Base-by-base conservation (phyloP, 139 green algal species). In the Chlamydomonas sp. region DNA sequence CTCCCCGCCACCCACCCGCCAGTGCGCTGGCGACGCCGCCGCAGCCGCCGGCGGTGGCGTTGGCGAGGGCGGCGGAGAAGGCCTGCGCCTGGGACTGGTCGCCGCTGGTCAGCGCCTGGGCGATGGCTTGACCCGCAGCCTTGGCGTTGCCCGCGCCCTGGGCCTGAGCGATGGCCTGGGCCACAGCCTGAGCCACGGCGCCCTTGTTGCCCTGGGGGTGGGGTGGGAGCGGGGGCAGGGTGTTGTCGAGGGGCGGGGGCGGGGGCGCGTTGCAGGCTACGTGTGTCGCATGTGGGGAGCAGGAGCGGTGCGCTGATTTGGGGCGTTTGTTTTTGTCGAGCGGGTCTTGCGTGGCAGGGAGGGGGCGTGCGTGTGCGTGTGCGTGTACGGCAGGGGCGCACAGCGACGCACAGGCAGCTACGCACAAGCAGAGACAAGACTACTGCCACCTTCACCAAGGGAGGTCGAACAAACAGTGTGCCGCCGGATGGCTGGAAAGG, bases 1-100 rank as follows among this genome's bases (percentile, higher is more conserved):
- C 67, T 14, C 9, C 49, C 31, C 18, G 59, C 72, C 68, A 59
- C 86, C 6, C 80, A 87, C 79, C 66, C 2, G 89, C 81, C 18
- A 92, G 77, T 7, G 84, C 85, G 61, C 90, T 84, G 16, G 68
- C 59, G 18, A 92, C 89, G 6, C 60, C 81, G 49, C 89, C 89
- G 71, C 89, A 92, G 81, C 89, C 89, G 31, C 63, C 63, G 49
- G 71, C 72, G 1, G 78, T 74, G 1, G 89, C 89, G 60, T 84
- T 63, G 5, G 86, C 83, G 5, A 91, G 74, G 0, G 90, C 90
- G 8, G 86, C 63, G 6, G 90, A 69, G 68, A 85, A 84, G 2
- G 90, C 90, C 3, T 0, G 17, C 1, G 75, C 84, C 79, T 89
- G 18, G 20, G 72, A 17, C 58, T 81, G 1, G 64, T 80, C 74